Conservation (phyloP, 1,139 yeast genomes). For the Scheffersomyces insectosa region DNA sequence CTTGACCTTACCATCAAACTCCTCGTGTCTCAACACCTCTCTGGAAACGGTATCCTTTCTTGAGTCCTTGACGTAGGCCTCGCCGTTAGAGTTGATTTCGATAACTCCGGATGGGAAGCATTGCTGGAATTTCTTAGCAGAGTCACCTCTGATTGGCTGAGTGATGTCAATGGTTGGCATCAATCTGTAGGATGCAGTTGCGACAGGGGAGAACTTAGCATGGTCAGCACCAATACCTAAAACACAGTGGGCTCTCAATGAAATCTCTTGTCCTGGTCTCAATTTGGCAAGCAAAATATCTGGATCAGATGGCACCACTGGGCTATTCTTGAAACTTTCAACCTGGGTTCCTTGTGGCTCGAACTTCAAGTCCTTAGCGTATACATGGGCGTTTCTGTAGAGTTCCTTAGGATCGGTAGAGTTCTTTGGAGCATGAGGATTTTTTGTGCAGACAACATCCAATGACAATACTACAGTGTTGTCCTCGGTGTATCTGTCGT, state of each 20-base stretch:
- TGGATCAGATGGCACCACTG: slow-evolving; percentile 82
- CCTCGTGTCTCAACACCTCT: slow-evolving; percentile 91
- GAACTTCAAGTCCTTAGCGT: slow-evolving; percentile 84
- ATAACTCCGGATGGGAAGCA: slow-evolving; percentile 95
- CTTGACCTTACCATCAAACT: slow-evolving; percentile 84
- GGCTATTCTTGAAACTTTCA: slow-evolving; percentile 63
- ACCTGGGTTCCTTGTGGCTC: slow-evolving; percentile 90
- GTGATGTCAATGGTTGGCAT: slow-evolving; percentile 85
- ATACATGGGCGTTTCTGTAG: slow-evolving; percentile 81
- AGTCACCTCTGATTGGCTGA: slow-evolving; percentile 72
- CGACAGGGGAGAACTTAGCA: slow-evolving; percentile 95
- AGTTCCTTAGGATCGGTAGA: slow-evolving; percentile 81
- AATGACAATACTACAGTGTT: slow-evolving; percentile 85
- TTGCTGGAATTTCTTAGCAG: slow-evolving; percentile 76
- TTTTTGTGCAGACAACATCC: slow-evolving; percentile 79
- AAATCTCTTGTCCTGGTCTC: slow-evolving; percentile 96
- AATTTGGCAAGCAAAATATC: slow-evolving; percentile 86
- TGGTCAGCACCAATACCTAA: slow-evolving; percentile 93
- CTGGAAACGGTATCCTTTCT: slow-evolving; percentile 95
- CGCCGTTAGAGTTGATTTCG: slow-evolving; percentile 65
- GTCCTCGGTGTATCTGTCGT: slow-evolving; percentile 75
- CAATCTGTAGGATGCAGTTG: slow-evolving; percentile 95
- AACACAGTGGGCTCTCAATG: slow-evolving; percentile 85
- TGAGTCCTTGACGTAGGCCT: slow-evolving; percentile 82
- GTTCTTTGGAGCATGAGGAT: slow-evolving; percentile 79